Evolutionary conservation across 257 asterid genomes (phyloP).

Genomic region (Prunella vulgaris): DNA sequence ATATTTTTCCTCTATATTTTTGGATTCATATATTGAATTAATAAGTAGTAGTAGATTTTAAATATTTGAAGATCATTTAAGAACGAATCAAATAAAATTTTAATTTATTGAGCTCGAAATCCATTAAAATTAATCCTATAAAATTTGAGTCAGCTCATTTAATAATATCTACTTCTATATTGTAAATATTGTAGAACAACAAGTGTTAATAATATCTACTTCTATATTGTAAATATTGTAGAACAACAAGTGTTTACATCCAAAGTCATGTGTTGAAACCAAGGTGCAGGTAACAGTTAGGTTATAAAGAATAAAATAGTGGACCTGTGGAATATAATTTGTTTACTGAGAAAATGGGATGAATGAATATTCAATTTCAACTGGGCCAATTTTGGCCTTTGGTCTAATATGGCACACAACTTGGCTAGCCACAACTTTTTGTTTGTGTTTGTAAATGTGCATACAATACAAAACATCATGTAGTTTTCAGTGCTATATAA

Average conservation of each 20-base stretch:
- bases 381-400: conserved; percentile 3
- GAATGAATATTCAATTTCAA: conserved; percentile 18
- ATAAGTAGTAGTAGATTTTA: too few relatives aligned
- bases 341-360: neutral
- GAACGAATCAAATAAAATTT: too few relatives aligned
- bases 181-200: too few relatives aligned
- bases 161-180: too few relatives aligned
- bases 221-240: too few relatives aligned
- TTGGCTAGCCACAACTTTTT: neutral
- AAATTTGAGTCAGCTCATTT: too few relatives aligned
- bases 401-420: neutral
- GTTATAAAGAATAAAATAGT: neutral
- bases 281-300: neutral
- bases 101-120: too few relatives aligned
- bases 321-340: neutral
- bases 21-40: too few relatives aligned
- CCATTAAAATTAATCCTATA: too few relatives aligned
- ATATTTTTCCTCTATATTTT: too few relatives aligned
- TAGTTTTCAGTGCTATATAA: conserved; percentile 9
- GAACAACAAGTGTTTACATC: neutral
- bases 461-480: neutral
- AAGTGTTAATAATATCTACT: too few relatives aligned
- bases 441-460: neutral
- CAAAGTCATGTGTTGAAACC: neutral
- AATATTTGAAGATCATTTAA: too few relatives aligned